These are phyloP conservation scores for Ceratocystis destructans DNA, from an alignment of 2,329 filamentous ascomycete species.

Conservation along the genomic window DNA sequence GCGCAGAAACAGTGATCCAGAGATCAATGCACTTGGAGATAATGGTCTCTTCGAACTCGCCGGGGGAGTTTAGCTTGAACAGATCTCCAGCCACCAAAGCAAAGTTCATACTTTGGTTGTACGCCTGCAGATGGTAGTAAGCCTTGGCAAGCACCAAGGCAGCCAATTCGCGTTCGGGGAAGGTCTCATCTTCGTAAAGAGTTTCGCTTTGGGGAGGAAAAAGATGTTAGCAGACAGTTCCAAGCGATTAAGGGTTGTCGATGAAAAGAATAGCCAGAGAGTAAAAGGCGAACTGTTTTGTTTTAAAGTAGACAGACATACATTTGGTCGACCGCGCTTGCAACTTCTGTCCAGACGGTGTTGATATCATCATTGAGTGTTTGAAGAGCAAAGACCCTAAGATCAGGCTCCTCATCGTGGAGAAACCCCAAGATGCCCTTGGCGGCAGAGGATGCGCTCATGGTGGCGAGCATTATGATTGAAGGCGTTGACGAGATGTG, in stretches of 20 bases:
- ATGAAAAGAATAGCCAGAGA: not conserved
- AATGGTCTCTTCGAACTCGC: constrained; percentile 98
- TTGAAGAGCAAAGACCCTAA: constrained; percentile 89
- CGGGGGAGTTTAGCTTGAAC: constrained; percentile 79
- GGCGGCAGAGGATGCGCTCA: constrained; percentile 89
- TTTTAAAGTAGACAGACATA: constrained; percentile 31
- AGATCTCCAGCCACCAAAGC: constrained; percentile 87
- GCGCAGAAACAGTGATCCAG: constrained; percentile 64
- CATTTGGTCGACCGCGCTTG: constrained; percentile 85
- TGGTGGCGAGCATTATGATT: constrained; percentile 67
- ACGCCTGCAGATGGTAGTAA: constrained; percentile 96
- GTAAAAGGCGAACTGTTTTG: not conserved
- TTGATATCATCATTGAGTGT: constrained; percentile 94
- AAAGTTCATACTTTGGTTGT: constrained; percentile 98
- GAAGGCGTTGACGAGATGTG: not conserved
- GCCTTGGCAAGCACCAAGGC: constrained; percentile 93
- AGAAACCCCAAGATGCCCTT: constrained; percentile 91
- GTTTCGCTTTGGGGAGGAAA: constrained; percentile 54
- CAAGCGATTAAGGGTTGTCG: not conserved
- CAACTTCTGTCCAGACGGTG: constrained; percentile 94
- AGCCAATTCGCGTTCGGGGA: constrained; percentile 85
- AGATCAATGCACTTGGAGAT: constrained; percentile 97
- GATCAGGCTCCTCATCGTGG: constrained; percentile 82
- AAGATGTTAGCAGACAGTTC: not conserved
- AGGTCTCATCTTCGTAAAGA: constrained; percentile 90